These are phyloP conservation scores for Trichoderma koningiopsis DNA, from an alignment of 2,329 filamentous ascomycete species.

Conservation along the genomic window DNA sequence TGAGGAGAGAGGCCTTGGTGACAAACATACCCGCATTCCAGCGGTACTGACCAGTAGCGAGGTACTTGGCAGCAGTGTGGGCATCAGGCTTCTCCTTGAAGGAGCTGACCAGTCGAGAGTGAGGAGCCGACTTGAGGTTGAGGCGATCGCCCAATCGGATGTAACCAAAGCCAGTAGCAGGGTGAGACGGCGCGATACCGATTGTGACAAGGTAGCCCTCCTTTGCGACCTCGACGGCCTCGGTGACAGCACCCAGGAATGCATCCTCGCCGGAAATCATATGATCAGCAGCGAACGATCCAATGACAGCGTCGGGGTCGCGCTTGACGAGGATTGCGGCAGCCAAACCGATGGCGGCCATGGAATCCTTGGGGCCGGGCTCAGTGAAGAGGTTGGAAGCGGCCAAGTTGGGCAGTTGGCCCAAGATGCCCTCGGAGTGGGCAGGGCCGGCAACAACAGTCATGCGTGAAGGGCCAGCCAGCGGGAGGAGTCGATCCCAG, in stretches of 20 bases:
- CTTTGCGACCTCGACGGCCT: constrained; percentile 34
- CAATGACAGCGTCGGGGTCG: constrained; percentile 33
- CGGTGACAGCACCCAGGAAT: constrained; percentile 33
- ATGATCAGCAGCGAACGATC: constrained; percentile 35
- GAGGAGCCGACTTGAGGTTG: constrained; percentile 28
- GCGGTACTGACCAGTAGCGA: constrained; percentile 34
- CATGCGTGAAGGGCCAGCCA: constrained; percentile 33
- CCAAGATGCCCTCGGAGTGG: constrained; percentile 33
- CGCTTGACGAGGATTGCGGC: constrained; percentile 33
- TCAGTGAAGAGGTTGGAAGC: constrained; percentile 33
- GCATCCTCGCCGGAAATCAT: constrained; percentile 36
- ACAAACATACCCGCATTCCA: constrained; percentile 37
- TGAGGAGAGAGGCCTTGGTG: constrained; percentile 33
- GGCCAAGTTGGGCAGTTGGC: constrained; percentile 32
- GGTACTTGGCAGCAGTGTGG: constrained; percentile 34
- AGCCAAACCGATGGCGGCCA: constrained; percentile 35
- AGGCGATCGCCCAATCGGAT: constrained; percentile 34
- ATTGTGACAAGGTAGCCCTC: constrained; percentile 35
- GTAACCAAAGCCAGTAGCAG: constrained; percentile 35
- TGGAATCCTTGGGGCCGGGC: constrained; percentile 35
- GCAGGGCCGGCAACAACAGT: constrained; percentile 33
- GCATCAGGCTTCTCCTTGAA: constrained; percentile 36
- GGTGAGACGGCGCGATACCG: constrained; percentile 35
- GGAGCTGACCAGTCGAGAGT: constrained; percentile 32
- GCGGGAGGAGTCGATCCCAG: constrained; percentile 33